Percentiles rank a stretch among this genome's conserved stretches.
These are phyloP conservation scores for Delphinella strobiligena DNA, from an alignment of 2,329 filamentous ascomycete genomes.

Conservation along the genomic window DNA sequence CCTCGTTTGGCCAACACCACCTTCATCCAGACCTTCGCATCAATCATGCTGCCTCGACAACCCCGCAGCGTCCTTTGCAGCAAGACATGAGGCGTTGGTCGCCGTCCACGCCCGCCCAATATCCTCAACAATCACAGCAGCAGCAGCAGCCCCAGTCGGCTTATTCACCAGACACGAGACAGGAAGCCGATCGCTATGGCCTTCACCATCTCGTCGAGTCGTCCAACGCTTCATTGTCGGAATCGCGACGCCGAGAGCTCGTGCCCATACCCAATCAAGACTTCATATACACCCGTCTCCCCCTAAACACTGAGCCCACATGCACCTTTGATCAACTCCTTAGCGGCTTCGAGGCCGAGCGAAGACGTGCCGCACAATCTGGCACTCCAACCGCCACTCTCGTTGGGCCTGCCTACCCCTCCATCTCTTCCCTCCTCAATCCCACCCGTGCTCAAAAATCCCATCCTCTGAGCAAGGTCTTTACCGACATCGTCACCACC, in stretches of 20 bases:
- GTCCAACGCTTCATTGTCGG: not conserved
- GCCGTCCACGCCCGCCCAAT: not conserved
- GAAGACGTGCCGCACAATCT: slow-evolving; percentile 52
- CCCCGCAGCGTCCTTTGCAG: slow-evolving; percentile 1
- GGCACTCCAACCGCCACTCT: slow-evolving; percentile 54
- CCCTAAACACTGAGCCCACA: slow-evolving; percentile 51
- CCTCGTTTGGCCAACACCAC: slow-evolving; percentile 13
- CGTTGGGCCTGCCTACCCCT: slow-evolving; percentile 67
- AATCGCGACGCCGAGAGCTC: slow-evolving; percentile 9
- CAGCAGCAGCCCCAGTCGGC: not conserved
- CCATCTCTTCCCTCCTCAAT: slow-evolving; percentile 66
- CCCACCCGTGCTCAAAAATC: slow-evolving; percentile 46
- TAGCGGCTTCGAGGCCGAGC: slow-evolving; percentile 63
- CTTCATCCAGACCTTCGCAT: slow-evolving; percentile 22
- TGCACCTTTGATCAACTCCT: slow-evolving; percentile 71
- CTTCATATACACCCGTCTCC: slow-evolving; percentile 23
- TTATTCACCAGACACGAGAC: not conserved
- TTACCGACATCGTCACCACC: slow-evolving; percentile 74
- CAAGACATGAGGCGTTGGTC: slow-evolving; percentile 1
- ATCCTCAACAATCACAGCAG: slow-evolving; percentile 2
- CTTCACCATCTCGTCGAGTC: not conserved
- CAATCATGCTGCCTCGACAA: slow-evolving; percentile 1
- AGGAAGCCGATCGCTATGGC: not conserved
- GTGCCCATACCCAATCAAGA: slow-evolving; percentile 16
- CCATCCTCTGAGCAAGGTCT: slow-evolving; percentile 71